A percentile compares a stretch with the other conserved stretches of the same genome.
phyloP scores from a whole-genome alignment of 345 rosid species.

The Brassica napus region Da-Ae NC_063447.1:32071501-32072000 shows the following conservation, averaged over 20 bases:
- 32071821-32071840: constrained; percentile 32
- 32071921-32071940: constrained; percentile 27
- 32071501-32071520: background rate
- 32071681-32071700: background rate
- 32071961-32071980: constrained; percentile 36
- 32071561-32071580: background rate
- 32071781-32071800: constrained; percentile 76
- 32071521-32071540: background rate
- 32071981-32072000: constrained; percentile 44
- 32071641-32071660: background rate
- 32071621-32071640: background rate
- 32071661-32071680: background rate
- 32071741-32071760: constrained; percentile 44
- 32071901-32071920: constrained; percentile 36
- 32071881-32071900: constrained; percentile 33
- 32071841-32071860: constrained; percentile 22
- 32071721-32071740: constrained; percentile 46
- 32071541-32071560: background rate
- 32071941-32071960: constrained; percentile 32
- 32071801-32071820: constrained; percentile 40
- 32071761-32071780: constrained; percentile 58
- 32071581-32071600: background rate
- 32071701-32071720: constrained; percentile 17
- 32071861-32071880: constrained; percentile 28
- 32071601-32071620: background rate